phyloP scores from a whole-genome alignment of 108 stramenopile species.

The Tribonema minus region DNA sequence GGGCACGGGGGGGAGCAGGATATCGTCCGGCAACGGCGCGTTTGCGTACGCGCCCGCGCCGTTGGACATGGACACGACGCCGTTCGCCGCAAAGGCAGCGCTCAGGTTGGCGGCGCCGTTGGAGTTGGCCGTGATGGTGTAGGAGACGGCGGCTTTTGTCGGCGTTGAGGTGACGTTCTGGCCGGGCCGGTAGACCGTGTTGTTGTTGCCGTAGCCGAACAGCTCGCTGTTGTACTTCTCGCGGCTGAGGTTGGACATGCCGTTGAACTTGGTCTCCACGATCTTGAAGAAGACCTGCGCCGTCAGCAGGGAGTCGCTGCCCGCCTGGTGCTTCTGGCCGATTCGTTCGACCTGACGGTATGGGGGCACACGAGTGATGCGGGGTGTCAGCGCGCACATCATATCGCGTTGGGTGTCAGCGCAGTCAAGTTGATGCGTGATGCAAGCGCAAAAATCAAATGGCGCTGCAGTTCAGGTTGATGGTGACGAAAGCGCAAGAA shows the following conservation, averaged over 20 bases:
- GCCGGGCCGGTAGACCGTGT: constrained; percentile 10
- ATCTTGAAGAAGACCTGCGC: constrained; percentile 56
- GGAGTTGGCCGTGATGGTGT: too few species aligned
- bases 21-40: neutral
- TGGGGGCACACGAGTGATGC: neutral
- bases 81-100: too few species aligned
- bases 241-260: constrained; percentile 20
- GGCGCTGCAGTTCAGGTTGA: neutral
- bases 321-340: constrained; percentile 99
- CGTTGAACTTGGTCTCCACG: constrained; percentile 37
- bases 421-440: neutral
- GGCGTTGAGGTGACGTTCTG: too few species aligned
- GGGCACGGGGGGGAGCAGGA: neutral
- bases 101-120: too few species aligned
- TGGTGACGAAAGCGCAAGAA: neutral
- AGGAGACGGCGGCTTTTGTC: too few species aligned
- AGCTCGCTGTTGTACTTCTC: constrained; percentile 49
- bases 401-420: neutral
- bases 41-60: too few species aligned
- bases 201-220: constrained; percentile 48
- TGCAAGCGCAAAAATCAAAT: neutral
- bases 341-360: constrained; percentile 70
- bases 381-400: neutral
- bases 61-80: too few species aligned
- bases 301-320: constrained; percentile 87